These are phyloP conservation scores for Nicotiana obtusifolia DNA, from an alignment of 257 asterid species.

Conservation along the genomic window DNA sequence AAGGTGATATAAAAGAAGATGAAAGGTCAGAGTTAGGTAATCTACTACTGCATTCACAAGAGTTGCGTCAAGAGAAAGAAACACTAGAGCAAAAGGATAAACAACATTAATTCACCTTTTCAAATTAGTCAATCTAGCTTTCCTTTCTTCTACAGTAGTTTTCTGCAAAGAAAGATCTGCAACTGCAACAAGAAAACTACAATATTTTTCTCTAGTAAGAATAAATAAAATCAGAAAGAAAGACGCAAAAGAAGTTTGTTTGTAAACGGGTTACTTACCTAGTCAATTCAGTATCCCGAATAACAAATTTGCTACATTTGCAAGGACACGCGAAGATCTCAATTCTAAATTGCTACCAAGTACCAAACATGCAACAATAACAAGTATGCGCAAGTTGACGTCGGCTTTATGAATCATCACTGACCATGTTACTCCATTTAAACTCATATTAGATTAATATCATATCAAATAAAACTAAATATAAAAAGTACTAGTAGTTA, in stretches of 20 bases:
- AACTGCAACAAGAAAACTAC: conserved; percentile 86
- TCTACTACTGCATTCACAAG: background rate
- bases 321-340: conserved; percentile 73
- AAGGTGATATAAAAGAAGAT: no score
- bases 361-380: no score
- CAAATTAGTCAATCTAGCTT: conserved; percentile 79
- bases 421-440: no score
- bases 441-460: no score
- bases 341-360: no score
- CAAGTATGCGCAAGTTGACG: no score
- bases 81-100: background rate
- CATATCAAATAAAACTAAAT: no score
- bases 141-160: conserved; percentile 87
- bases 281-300: conserved; percentile 88
- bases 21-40: background rate
- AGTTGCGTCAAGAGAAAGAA: background rate
- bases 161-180: conserved; percentile 79
- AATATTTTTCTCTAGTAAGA: conserved; percentile 28
- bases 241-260: background rate
- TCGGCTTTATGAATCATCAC: no score
- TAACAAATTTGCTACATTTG: conserved; percentile 73
- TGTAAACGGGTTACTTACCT: conserved; percentile 40
- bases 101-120: conserved; percentile 43
- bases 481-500: no score
- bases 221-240: background rate